phyloP scores from a whole-genome alignment of 495 filamentous ascomycete species.

The Lindgomyces ingoldianus region DNA sequence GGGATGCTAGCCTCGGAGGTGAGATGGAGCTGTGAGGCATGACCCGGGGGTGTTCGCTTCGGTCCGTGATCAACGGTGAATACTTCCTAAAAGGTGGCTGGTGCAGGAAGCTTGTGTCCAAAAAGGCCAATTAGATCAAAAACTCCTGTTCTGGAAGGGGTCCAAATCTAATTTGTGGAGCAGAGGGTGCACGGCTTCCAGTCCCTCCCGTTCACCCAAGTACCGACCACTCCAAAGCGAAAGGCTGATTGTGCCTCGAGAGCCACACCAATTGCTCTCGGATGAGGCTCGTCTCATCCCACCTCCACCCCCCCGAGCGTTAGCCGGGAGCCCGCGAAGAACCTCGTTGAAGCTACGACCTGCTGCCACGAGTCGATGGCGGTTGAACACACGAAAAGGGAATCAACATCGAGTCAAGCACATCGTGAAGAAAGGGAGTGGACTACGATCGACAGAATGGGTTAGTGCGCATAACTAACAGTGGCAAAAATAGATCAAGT shows the following conservation, averaged over 20 bases:
- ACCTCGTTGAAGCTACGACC: not conserved
- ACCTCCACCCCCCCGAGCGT: too few species aligned
- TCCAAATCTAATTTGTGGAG: constrained; percentile 3
- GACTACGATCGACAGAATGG: too few species aligned
- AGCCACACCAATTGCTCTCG: too few species aligned
- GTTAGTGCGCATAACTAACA: not conserved
- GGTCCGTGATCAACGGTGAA: not conserved
- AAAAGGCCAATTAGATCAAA: constrained; percentile 1
- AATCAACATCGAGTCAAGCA: not conserved
- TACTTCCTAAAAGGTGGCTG: not conserved
- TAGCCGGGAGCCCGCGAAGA: not conserved
- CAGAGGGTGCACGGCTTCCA: not conserved
- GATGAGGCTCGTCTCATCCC: too few species aligned
- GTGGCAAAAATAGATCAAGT: not conserved
- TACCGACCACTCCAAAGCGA: constrained; percentile 1
- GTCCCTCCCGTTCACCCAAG: not conserved
- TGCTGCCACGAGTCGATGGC: not conserved
- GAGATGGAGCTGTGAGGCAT: not conserved
- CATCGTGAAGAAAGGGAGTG: not conserved
- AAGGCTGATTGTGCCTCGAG: too few species aligned
- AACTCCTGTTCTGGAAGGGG: constrained; percentile 15
- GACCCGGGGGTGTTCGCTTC: not conserved
- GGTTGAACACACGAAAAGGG: not conserved
- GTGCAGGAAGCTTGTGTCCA: not conserved
- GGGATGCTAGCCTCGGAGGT: not conserved